Evolutionary conservation across 1,139 yeast species (phyloP), one percentile per base, ranked within the genome.

Genomic region (Debaryomycetaceae sp.): DNA sequence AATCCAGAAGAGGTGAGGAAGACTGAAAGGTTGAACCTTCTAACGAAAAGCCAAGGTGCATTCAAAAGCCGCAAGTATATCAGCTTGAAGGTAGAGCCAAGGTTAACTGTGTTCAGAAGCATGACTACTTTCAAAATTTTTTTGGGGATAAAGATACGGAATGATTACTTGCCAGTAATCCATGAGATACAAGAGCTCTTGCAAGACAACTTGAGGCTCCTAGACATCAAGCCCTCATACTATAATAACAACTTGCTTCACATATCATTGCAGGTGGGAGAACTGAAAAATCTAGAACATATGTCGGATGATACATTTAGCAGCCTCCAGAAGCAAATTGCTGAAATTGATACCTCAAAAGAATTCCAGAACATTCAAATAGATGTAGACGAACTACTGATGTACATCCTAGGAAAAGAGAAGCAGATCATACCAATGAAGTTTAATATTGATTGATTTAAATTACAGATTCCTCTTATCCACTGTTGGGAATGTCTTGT

Each of bases 181-280:
- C 34, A 39, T 11, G n/a, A 30, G 11, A 30, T 48, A n/a, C 36
- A 42, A 27, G 33, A 17, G 5, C 38, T 44, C 37, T 33, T 48
- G 13, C 34, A 36, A 5, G 49, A 48, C 20, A 48, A 48, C 40
- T 35, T 44, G 14, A 24, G 39, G n/a, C 42, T 48, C 17, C 40
- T 48, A 14, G 49, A 43, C 31, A 34, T 48, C n/a, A 36, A 30
- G 6, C 27, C 30, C n/a, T 9, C 38, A 6, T 22, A 34, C 11
- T n/a, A 37, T 4, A 17, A 36, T 8, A 13, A 23, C 11, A 20
- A 31, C 8, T 23, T 37, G 14, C 37, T 42, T 27, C 51, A 48
- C 36, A 37, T 48, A 14, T 48, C 51, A 11, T 36, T 48, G 6
- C 41, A 46, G 8, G 38, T 48, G 5, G 51, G 45, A 6, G 49